phyloP scores from a whole-genome alignment of 129 eudicot genomes.

The Pittosporum tobira region DNA sequence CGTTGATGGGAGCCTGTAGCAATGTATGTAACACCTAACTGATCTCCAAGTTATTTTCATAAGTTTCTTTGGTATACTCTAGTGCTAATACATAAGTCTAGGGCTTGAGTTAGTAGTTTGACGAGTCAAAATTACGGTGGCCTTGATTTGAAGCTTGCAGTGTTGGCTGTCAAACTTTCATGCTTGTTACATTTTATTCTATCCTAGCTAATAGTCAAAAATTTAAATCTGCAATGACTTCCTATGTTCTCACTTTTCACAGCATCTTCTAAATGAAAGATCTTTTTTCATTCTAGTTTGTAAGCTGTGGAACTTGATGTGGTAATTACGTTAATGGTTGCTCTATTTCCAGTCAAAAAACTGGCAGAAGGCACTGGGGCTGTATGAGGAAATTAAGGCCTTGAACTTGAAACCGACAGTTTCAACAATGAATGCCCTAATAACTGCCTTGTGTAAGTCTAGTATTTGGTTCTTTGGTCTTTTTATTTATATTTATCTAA shows the following conservation, averaged over 20 bases:
- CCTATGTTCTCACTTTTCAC: neutral
- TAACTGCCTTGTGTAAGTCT: conserved; percentile 89
- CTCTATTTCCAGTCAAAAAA: conserved; percentile 51
- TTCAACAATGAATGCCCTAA: conserved; percentile 84
- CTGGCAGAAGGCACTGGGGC: conserved; percentile 86
- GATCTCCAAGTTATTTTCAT: neutral
- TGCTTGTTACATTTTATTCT: too few species aligned
- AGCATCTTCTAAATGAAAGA: neutral
- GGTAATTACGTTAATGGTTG: conserved; percentile 10
- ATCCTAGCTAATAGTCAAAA: too few species aligned
- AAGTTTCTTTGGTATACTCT: neutral
- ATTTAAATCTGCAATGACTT: neutral
- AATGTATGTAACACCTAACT: conserved; percentile 45
- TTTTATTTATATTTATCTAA: neutral
- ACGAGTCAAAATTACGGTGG: neutral
- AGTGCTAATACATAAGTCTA: neutral
- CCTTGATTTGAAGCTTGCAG: neutral
- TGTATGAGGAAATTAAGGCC: conserved; percentile 61
- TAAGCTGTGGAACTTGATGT: conserved; percentile 16
- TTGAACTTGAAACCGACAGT: conserved; percentile 64
- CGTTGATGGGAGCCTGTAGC: conserved; percentile 98
- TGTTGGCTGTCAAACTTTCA: neutral
- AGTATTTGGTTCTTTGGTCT: neutral
- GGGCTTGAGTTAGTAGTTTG: neutral
- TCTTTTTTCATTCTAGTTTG: neutral